These are phyloP conservation scores for Crataegus laevigata DNA, from an alignment of 306 rosid genomes.

Conservation along the genomic window DNA sequence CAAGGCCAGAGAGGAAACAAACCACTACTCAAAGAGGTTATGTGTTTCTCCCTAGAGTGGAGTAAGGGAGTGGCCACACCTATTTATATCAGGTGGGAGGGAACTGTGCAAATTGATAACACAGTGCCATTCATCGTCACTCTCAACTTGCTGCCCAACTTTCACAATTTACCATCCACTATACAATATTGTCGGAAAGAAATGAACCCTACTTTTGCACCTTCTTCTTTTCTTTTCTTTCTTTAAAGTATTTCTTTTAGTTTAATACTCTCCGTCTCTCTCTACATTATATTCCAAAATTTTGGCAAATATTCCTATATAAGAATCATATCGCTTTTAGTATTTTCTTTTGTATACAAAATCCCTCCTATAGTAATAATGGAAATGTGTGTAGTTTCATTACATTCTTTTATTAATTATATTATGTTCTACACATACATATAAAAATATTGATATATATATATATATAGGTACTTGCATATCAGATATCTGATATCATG, in stretches of 20 bases:
- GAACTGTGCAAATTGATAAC: slow-evolving; percentile 10
- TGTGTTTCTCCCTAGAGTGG: slow-evolving; percentile 42
- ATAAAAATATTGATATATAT: background rate
- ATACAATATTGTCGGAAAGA: background rate
- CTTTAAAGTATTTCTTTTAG: background rate
- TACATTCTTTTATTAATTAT: background rate
- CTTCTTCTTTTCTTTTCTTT: background rate
- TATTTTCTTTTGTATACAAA: background rate
- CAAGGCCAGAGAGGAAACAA: slow-evolving; percentile 23
- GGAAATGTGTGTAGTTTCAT: slow-evolving; percentile 12
- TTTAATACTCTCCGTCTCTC: background rate
- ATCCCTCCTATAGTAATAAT: background rate
- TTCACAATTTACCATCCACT: slow-evolving; percentile 3
- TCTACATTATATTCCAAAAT: background rate
- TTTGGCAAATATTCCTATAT: slow-evolving; percentile 1
- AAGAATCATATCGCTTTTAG: background rate
- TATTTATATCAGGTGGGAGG: slow-evolving; percentile 39
- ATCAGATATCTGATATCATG: background rate
- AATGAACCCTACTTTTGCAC: background rate
- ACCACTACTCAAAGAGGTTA: slow-evolving; percentile 13
- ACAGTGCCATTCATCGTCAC: background rate
- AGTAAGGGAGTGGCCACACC: background rate
- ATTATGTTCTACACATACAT: background rate
- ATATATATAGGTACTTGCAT: background rate
- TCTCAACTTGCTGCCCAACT: background rate